Base-by-base conservation (phyloP, 805 yeast genomes). In the Pichia scutulata region DNA sequence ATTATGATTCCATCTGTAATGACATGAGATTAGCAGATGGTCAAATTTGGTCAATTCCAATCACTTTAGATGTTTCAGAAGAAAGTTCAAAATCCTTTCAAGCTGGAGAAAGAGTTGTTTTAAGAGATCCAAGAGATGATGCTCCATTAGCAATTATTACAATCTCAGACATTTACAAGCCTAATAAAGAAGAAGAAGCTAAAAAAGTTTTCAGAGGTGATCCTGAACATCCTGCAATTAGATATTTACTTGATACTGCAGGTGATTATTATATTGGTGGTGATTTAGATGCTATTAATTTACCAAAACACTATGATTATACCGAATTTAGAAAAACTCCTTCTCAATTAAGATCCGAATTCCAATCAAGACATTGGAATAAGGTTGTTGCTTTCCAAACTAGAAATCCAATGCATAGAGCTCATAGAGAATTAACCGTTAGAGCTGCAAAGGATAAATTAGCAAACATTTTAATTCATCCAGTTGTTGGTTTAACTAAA, bases 321-420 rank as follows among this genome's bases (percentile, higher is more conserved):
- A 82, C 86, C 25, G 92, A 84, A 47, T 75, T 84, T 57, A 81
- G 98, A 68, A 84, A 84, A 71, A 86, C 96, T 25, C 98, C 98
- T 26, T 81, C 88, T 25, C 95, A 89, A 70, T 77, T 90, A 62
- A 82, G 98, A 70, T 70, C 82, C 23, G 96, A 90, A 72, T 92
- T 92, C 64, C 68, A 72, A 54, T 78, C 79, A 61, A 82, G 85
- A 66, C 84, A 87, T 57, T 90, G 97, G 97, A 77, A 80, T 61
- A 76, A 81, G 62, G 86, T 90, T 49, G 98, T 90, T 44, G 98
- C 98, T 33, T 90, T 90, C 84, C 98, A 90, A 74, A 90, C 98
- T 41, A 81, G 98, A 74, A 90, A 90, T 74, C 98, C 98, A 59
- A 92, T 90, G 97, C 98, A 90, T 70, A 82, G 98, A 68, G 98